Evolutionary conservation across 805 yeast species (phyloP).

Genomic region (Candida wancherniae): DNA sequence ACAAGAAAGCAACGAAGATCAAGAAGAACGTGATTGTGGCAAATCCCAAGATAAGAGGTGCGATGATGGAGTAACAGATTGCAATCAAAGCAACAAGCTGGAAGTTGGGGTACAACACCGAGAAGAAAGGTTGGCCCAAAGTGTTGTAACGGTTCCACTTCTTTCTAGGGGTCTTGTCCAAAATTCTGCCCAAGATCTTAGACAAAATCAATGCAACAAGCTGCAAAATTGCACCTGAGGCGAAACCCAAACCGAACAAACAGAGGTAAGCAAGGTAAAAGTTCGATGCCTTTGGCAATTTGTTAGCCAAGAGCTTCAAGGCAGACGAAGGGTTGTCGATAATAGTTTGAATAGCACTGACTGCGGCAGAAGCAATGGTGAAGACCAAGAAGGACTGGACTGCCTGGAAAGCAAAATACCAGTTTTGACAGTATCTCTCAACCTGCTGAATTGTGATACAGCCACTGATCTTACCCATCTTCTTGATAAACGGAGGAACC

Average conservation of each 20-base stretch:
- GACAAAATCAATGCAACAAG: slow-evolving; percentile 67
- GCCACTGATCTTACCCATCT: slow-evolving; percentile 73
- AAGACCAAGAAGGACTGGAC: slow-evolving; percentile 83
- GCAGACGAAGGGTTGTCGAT: slow-evolving; percentile 63
- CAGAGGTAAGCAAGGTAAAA: slow-evolving; percentile 82
- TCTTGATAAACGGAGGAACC: slow-evolving; percentile 78
- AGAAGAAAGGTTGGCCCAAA: slow-evolving; percentile 70
- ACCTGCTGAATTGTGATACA: slow-evolving; percentile 63
- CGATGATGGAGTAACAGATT: slow-evolving; percentile 71
- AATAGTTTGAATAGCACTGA: slow-evolving; percentile 69
- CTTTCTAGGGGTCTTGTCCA: slow-evolving; percentile 88
- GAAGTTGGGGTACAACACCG: slow-evolving; percentile 73
- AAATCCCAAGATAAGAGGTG: slow-evolving; percentile 68
- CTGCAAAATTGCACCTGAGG: slow-evolving; percentile 76
- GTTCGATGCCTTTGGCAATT: slow-evolving; percentile 86
- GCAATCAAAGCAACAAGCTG: slow-evolving; percentile 71
- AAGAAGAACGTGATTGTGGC: slow-evolving; percentile 54
- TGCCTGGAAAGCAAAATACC: slow-evolving; percentile 88
- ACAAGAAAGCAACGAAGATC: slow-evolving; percentile 57
- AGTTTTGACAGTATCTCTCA: slow-evolving; percentile 78
- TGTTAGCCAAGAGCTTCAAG: slow-evolving; percentile 66
- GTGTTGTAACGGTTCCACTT: slow-evolving; percentile 75
- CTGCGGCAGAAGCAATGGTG: slow-evolving; percentile 77
- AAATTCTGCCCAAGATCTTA: slow-evolving; percentile 60
- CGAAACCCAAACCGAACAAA: slow-evolving; percentile 72